These are phyloP conservation scores for Orychophragmus violaceus DNA, from an alignment of 345 rosid species.

Conservation along the genomic window DNA sequence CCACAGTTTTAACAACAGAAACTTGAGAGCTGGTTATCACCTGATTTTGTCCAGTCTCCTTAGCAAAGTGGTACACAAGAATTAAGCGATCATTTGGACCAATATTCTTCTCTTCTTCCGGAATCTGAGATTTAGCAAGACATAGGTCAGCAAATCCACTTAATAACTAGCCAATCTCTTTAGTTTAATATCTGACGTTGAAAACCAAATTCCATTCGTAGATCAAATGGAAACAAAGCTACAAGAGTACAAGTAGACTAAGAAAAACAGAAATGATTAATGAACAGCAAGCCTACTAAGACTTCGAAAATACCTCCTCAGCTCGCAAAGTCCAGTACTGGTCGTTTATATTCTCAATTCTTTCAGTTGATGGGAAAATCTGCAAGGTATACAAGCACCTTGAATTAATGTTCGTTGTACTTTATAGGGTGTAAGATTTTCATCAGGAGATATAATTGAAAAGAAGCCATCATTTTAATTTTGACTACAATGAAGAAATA, in stretches of 20 bases:
- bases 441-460: background rate
- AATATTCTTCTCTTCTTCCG: constrained; percentile 92
- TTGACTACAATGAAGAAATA: background rate
- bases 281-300: background rate
- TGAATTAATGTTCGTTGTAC: background rate
- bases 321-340: constrained; percentile 96
- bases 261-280: background rate
- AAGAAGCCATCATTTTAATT: background rate
- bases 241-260: background rate
- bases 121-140: constrained; percentile 45
- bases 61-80: constrained; percentile 86
- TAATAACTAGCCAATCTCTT: background rate
- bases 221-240: background rate
- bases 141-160: background rate
- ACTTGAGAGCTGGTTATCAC: constrained; percentile 29
- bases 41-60: constrained; percentile 77
- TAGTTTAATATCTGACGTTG: background rate
- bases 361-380: constrained; percentile 80
- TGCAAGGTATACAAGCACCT: constrained; percentile 34
- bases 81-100: constrained; percentile 87
- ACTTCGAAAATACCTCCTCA: constrained; percentile 60
- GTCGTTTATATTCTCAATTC: constrained; percentile 92
- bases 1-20: background rate
- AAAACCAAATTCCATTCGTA: background rate
- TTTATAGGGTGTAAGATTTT: background rate